Base-by-base conservation (phyloP, 2,329 filamentous ascomycete species). In the Calonectria ilicicola region DNA sequence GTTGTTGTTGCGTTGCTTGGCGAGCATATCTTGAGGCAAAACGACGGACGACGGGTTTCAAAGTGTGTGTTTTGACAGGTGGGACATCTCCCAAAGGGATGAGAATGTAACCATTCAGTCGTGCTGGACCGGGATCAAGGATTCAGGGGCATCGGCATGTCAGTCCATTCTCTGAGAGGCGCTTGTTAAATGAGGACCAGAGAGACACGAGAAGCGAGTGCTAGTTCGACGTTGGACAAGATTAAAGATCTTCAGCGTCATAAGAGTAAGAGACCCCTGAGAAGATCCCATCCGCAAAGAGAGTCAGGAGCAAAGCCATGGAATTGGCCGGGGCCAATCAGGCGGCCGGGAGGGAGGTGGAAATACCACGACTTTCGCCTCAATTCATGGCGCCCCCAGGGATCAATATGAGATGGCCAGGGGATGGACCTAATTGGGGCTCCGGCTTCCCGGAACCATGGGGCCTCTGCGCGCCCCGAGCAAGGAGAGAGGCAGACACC, bases 21-120 rank as follows among this genome's bases (percentile, higher is more conserved):
- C 53, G n/a, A 5, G 53, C 32, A 60, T 40, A 38, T 60, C 14
- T 38, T 60, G 53, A 60, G 8, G 53, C 53, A 60, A 21, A 35
- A 23, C 49, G 21, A n/a, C 12, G 17, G 32, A 26, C 53, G n/a
- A 63, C 38, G 38, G 17, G 68, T 70, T 70, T 70, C 62, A 62
- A 70, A 66, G 40, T 27, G 42, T 35, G 68, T 70, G 62, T 63
- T 65, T 46, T 35, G 23, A 47, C 21, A 40, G 49, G 62, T 35
- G 42, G 62, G 23, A 40, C 49, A 29, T 23, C 35, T 58, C 29
- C 23, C 58, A 8, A 29, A 19, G 40, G 62, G 62, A 64, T 14
- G 23, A 49, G 60, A 63, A 63, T 70, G 53, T 67, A 63, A 70
- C 69, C 42, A 38, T 63, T 53, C 63, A 70, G 56, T 70, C 63